A percentile compares a stretch with the other conserved stretches of the same genome.
Conservation (phyloP, 257 asterid genomes). For the Coffea canephora region DNA sequence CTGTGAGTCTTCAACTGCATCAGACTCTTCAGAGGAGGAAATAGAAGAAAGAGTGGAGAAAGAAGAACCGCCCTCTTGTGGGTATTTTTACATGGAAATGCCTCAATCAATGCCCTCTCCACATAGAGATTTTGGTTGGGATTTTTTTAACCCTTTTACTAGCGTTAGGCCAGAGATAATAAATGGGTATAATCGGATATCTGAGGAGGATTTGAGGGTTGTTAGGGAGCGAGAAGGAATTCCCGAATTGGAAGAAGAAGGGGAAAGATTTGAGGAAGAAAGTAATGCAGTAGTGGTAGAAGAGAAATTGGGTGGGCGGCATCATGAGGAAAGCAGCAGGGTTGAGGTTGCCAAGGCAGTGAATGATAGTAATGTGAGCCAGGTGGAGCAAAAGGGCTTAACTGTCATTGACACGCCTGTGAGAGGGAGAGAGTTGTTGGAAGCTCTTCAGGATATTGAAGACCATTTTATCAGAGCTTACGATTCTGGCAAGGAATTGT, state of each 20-base stretch:
- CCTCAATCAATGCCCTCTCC: constrained; percentile 58
- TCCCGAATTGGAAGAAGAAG: constrained; percentile 75
- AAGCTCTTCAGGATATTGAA: constrained; percentile 78
- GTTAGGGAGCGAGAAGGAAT: constrained; percentile 93
- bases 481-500: constrained; percentile 87
- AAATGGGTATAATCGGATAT: constrained; percentile 53
- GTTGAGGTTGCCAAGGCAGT: constrained; percentile 38
- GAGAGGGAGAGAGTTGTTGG: constrained; percentile 81
- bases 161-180: constrained; percentile 55
- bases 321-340: constrained; percentile 23
- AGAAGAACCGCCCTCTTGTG: constrained; percentile 36
- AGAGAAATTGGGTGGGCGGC: constrained; percentile 28
- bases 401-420: constrained; percentile 68
- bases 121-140: constrained; percentile 86
- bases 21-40: constrained; percentile 48
- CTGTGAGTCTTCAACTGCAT: constrained; percentile 33
- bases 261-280: constrained; percentile 39
- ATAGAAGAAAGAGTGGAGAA: constrained; percentile 32
- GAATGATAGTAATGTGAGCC: constrained; percentile 35
- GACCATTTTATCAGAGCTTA: constrained; percentile 76
- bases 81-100: constrained; percentile 69
- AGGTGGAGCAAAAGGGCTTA: constrained; percentile 52
- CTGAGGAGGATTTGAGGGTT: constrained; percentile 80
- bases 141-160: constrained; percentile 80
- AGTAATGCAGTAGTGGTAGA: constrained; percentile 25